phyloP scores from a whole-genome alignment of 345 rosid genomes.

The Eucalyptus sideroxylon region DNA sequence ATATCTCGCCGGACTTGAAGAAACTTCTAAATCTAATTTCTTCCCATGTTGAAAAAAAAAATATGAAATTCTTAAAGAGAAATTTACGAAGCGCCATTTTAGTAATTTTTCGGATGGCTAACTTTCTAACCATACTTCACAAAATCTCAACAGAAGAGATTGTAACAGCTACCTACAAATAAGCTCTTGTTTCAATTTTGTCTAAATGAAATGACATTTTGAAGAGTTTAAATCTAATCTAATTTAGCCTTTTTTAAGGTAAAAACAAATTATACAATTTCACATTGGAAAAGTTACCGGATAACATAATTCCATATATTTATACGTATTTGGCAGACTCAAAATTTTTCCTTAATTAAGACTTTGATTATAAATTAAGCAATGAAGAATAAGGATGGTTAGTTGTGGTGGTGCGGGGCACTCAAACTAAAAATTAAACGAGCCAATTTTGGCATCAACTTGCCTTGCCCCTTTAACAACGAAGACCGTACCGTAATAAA shows the following conservation, averaged over 20 bases:
- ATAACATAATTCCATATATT: background rate
- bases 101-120: accelerated
- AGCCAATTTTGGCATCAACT: background rate
- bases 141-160: too few species aligned
- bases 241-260: too few species aligned
- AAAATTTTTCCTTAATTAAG: background rate
- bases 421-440: background rate
- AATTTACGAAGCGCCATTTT: accelerated
- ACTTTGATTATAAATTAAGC: background rate
- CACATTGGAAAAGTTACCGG: background rate
- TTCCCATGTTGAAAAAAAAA: background rate
- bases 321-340: too few species aligned
- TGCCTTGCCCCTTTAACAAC: background rate
- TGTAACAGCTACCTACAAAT: too few species aligned
- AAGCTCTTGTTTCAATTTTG: background rate
- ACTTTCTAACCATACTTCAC: background rate
- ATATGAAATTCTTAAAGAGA: background rate
- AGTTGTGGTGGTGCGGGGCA: background rate
- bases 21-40: background rate
- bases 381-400: background rate
- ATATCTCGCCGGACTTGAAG: background rate
- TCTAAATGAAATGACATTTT: accelerated
- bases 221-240: background rate
- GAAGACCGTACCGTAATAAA: background rate
- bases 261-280: too few species aligned